phyloP scores from a whole-genome alignment of 2,329 filamentous ascomycete genomes.

The Fusarium sp. region DNA sequence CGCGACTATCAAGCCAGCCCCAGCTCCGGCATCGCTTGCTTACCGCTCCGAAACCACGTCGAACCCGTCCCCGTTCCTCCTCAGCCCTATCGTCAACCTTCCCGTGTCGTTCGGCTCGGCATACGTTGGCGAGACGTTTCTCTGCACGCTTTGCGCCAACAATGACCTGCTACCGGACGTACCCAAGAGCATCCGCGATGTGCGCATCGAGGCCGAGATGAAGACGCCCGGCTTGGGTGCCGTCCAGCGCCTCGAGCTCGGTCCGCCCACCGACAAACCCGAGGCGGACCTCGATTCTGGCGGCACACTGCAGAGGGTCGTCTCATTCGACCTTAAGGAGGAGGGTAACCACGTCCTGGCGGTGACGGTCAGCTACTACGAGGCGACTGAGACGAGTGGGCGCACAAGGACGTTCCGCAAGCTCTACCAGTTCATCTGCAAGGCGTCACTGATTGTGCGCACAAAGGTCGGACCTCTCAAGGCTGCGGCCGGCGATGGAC shows the following conservation, averaged over 20 bases:
- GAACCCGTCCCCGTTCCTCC: constrained; percentile 67
- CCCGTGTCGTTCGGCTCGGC: constrained; percentile 93
- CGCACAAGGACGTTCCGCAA: constrained; percentile 90
- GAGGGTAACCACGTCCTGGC: constrained; percentile 94
- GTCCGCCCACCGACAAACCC: constrained; percentile 46
- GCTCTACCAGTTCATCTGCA: constrained; percentile 95
- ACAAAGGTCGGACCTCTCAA: constrained; percentile 82
- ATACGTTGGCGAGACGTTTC: constrained; percentile 95
- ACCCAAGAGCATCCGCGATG: constrained; percentile 73
- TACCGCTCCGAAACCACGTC: constrained; percentile 64
- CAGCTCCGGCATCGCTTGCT: constrained; percentile 76
- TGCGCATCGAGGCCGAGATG: constrained; percentile 91
- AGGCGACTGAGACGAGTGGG: constrained; percentile 78
- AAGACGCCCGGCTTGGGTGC: constrained; percentile 78
- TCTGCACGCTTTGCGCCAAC: constrained; percentile 95
- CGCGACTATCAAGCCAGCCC: constrained; percentile 54
- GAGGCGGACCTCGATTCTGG: constrained; percentile 67
- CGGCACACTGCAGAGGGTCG: constrained; percentile 81
- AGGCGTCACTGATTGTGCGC: constrained; percentile 87
- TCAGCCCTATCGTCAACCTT: constrained; percentile 79
- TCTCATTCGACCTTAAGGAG: constrained; percentile 90
- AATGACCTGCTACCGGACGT: constrained; percentile 70
- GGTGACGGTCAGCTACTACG: constrained; percentile 94
- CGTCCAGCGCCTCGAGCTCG: constrained; percentile 75
- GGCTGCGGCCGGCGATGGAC: constrained; percentile 41